Evolutionary conservation across 495 filamentous ascomycete species (phyloP).

Genomic region (Neohortaea acidophila): DNA sequence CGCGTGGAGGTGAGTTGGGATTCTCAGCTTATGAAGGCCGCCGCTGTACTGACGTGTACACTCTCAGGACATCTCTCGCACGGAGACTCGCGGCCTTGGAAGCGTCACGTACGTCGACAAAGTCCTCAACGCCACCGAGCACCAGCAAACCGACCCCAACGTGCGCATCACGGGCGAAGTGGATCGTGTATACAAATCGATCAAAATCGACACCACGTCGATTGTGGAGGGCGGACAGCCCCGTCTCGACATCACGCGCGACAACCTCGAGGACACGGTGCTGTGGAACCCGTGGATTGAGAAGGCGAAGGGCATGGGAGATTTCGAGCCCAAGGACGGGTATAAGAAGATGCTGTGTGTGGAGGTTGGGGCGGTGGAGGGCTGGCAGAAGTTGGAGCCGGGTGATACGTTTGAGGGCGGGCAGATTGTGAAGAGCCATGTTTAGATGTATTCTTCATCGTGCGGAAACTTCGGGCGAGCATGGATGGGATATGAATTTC

Average conservation of each 20-base stretch:
- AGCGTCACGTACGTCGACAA: slow-evolving; percentile 68
- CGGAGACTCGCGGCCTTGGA: slow-evolving; percentile 57
- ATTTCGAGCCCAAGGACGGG: slow-evolving; percentile 79
- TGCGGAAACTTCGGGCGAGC: too few species aligned
- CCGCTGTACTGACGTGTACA: background rate
- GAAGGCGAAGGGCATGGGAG: slow-evolving; percentile 63
- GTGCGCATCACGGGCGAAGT: slow-evolving; percentile 56
- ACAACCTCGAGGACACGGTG: slow-evolving; percentile 71
- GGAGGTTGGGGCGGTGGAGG: slow-evolving; percentile 70
- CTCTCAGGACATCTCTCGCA: slow-evolving; percentile 47
- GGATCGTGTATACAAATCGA: slow-evolving; percentile 56
- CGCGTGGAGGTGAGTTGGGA: slow-evolving; percentile 50
- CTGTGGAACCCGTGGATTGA: slow-evolving; percentile 97
- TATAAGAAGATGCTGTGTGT: slow-evolving; percentile 87
- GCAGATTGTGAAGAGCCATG: slow-evolving; percentile 45
- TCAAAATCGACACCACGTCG: slow-evolving; percentile 35
- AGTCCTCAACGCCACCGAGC: slow-evolving; percentile 42
- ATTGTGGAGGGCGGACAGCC: slow-evolving; percentile 46
- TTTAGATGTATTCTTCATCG: too few species aligned
- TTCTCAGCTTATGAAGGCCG: background rate
- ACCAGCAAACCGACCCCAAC: slow-evolving; percentile 38
- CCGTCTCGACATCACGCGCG: slow-evolving; percentile 55
- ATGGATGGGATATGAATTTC: too few species aligned
- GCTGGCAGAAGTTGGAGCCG: slow-evolving; percentile 68
- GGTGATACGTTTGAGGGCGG: slow-evolving; percentile 84